phyloP scores from a whole-genome alignment of 2,329 filamentous ascomycete genomes.

The Fusarium cyanostomum region DNA sequence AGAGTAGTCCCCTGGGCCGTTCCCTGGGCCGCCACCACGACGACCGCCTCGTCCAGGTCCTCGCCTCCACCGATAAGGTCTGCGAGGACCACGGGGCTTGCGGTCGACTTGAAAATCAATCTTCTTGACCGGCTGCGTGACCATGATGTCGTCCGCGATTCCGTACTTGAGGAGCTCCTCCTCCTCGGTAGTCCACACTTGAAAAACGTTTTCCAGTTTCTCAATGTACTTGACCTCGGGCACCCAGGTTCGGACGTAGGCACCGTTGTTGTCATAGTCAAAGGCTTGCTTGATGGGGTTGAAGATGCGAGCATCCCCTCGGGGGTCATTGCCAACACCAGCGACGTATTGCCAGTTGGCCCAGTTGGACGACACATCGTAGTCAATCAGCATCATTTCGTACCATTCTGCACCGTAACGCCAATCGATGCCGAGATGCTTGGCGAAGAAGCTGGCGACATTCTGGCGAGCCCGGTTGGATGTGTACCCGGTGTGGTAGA shows the following conservation, averaged over 20 bases:
- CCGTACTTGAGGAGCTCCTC: constrained; percentile 67
- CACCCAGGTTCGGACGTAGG: constrained; percentile 79
- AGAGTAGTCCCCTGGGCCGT: constrained; percentile 1
- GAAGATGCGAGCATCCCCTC: constrained; percentile 76
- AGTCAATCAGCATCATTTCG: constrained; percentile 77
- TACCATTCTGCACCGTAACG: constrained; percentile 85
- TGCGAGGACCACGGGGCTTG: constrained; percentile 50
- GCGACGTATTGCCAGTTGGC: constrained; percentile 85
- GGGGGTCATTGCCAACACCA: constrained; percentile 81
- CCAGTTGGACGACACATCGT: constrained; percentile 81
- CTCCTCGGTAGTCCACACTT: constrained; percentile 71
- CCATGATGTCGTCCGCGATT: constrained; percentile 69
- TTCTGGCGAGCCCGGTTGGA: constrained; percentile 81
- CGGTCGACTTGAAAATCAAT: constrained; percentile 71
- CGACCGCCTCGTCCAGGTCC: constrained; percentile 37
- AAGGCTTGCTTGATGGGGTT: constrained; percentile 84
- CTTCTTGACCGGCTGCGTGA: constrained; percentile 70
- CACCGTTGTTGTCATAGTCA: constrained; percentile 76
- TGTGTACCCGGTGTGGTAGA: constrained; percentile 80
- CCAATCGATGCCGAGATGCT: constrained; percentile 81
- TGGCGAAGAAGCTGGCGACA: constrained; percentile 77
- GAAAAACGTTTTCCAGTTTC: constrained; percentile 69
- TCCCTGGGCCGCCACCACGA: neutral
- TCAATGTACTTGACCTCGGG: constrained; percentile 69
- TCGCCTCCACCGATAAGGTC: constrained; percentile 39